Base-by-base conservation (phyloP, 176 grass and related monocot species). In the Eragrostis curvula region DNA sequence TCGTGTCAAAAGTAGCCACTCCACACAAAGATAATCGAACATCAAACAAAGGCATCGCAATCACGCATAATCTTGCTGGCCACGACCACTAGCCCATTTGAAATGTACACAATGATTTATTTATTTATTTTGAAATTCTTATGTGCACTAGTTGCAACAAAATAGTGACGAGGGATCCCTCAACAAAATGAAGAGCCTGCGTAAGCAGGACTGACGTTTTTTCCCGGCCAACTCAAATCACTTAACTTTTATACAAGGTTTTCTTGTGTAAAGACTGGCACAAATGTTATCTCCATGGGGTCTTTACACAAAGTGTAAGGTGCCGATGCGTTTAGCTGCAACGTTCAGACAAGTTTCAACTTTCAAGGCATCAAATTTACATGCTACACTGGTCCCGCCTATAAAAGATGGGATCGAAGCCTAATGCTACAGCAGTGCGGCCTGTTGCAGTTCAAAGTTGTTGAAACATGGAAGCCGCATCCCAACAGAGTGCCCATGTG, bases 281-380 rank as follows among this genome's bases (percentile, higher is more conserved):
- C 8, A 12, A 12, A 0, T 18, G 30, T 73, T 83, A 59, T 79
- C 66, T 29, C 49, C 68, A 40, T 12, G 12, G 21, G 75, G 51
- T 68, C 41, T 61, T 79, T 52, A 73, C 75, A 74, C 16, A 8
- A 73, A 30, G 17, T 66, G 29, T 74, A 41, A 60, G 42, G 43
- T 32, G 75, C 59, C 46, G 48, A 59, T 43, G 58, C 48, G 17
- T 74, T 20, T 40, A 79, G 74, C 58, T 49, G 21, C n/a, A 74
- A 17, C 7, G 5, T 79, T 84, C 64, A 47, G 62, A 57, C 46
- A 25, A 60, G 13, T 58, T 9, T 64, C 46, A 25, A 60, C 9
- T 58, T 9, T 64, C 66, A n/a, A 53, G 32, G 41, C 29, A 59
- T 63, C 21, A 75, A 61, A 62, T 85, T 68, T 84, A 80, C 87